Conservation (phyloP, 495 filamentous ascomycete genomes). For the Penicillium pulvis region DNA sequence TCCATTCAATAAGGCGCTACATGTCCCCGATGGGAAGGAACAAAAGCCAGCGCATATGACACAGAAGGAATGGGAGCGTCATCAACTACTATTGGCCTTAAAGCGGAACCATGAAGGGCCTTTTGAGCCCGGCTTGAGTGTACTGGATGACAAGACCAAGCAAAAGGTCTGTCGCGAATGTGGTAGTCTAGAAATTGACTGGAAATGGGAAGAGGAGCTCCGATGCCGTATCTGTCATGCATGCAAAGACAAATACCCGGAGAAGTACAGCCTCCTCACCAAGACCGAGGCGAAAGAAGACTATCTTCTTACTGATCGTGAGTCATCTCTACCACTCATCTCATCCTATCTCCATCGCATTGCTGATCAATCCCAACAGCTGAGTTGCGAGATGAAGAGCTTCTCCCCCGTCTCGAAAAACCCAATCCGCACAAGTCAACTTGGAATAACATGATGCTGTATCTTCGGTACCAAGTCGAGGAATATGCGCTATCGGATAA, state of each 20-base stretch:
- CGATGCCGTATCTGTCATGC: constrained; percentile 65
- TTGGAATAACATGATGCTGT: constrained; percentile 99
- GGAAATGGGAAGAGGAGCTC: constrained; percentile 87
- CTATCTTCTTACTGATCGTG: constrained; percentile 91
- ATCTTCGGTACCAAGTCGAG: constrained; percentile 89
- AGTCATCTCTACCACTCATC: constrained; percentile 28
- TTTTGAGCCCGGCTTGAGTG: constrained; percentile 82
- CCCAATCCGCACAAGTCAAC: constrained; percentile 95
- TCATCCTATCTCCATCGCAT: not conserved
- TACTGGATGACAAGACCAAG: constrained; percentile 60
- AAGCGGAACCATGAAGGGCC: constrained; percentile 75
- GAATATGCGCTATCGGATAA: constrained; percentile 80
- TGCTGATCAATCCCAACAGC: constrained; percentile 44
- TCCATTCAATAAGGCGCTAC: constrained; percentile 78
- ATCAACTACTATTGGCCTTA: constrained; percentile 68
- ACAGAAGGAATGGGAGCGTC: constrained; percentile 86
- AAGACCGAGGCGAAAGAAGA: constrained; percentile 97
- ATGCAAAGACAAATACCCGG: constrained; percentile 86
- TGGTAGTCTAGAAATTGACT: constrained; percentile 82
- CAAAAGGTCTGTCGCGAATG: constrained; percentile 84
- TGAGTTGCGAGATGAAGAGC: constrained; percentile 79
- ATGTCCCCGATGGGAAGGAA: constrained; percentile 53
- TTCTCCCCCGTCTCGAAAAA: constrained; percentile 82
- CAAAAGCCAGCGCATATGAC: constrained; percentile 89
- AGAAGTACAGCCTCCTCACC: constrained; percentile 90